These are phyloP conservation scores for Tetrastigma voinierianum DNA, from an alignment of 164 flowering plant species.

Conservation along the genomic window DNA sequence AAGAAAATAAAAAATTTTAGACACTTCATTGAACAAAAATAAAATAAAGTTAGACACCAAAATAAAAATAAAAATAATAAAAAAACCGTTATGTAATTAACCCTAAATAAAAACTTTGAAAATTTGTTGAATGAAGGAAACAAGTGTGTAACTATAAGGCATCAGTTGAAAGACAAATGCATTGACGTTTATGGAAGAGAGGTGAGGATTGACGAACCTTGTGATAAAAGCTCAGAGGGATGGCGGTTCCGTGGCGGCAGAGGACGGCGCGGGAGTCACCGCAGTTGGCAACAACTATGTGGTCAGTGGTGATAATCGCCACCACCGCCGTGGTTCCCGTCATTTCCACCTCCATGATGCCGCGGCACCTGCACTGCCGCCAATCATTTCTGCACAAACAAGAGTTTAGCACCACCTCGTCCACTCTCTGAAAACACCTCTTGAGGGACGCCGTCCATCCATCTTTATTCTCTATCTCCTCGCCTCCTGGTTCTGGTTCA, in stretches of 20 bases:
- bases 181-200: background rate
- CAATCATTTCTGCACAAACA: constrained; percentile 35
- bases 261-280: constrained; percentile 74
- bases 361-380: constrained; percentile 25
- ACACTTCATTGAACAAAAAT: too few species aligned
- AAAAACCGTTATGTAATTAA: too few species aligned
- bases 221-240: constrained; percentile 52
- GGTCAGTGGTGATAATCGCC: constrained; percentile 31
- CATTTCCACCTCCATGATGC: constrained; percentile 21
- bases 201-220: constrained; percentile 30
- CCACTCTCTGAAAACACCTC: constrained; percentile 41
- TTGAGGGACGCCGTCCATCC: constrained; percentile 27
- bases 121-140: background rate
- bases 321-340: constrained; percentile 61
- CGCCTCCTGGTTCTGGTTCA: background rate
- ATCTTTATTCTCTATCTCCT: constrained; percentile 5
- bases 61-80: too few species aligned
- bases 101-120: too few species aligned
- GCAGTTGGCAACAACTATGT: constrained; percentile 51
- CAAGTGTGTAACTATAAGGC: too few species aligned
- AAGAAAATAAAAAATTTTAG: too few species aligned
- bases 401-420: constrained; percentile 32
- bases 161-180: background rate
- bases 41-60: too few species aligned
- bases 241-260: constrained; percentile 41